Conservation (phyloP, 768 basidiomycete species). For the Imleria badia region DNA sequence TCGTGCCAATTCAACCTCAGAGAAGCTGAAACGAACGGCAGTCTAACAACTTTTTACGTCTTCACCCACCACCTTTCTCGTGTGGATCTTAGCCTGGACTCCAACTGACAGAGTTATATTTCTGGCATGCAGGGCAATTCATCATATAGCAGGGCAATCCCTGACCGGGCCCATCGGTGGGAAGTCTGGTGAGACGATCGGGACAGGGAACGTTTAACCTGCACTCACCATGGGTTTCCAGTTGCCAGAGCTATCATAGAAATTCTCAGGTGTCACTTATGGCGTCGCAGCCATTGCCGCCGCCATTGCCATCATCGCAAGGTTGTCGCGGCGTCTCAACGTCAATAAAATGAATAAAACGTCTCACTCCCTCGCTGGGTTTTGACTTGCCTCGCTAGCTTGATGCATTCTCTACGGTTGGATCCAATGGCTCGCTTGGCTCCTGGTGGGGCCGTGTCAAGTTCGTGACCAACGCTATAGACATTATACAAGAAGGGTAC, state of each 20-base stretch:
- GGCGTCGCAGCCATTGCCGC: background rate
- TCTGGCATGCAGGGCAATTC: too few species aligned
- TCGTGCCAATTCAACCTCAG: too few species aligned
- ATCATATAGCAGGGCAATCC: too few species aligned
- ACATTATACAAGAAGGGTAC: conserved; percentile 34
- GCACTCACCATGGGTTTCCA: background rate
- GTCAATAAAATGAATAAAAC: background rate
- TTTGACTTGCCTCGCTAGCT: conserved; percentile 11
- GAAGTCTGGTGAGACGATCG: too few species aligned
- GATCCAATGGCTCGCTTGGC: conserved; percentile 19
- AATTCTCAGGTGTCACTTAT: background rate
- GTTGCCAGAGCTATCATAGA: background rate
- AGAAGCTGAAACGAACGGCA: too few species aligned
- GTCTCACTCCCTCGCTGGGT: too few species aligned
- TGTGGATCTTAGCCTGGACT: too few species aligned
- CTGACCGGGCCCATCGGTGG: too few species aligned
- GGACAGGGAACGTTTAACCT: too few species aligned
- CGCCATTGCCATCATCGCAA: background rate
- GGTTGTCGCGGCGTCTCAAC: background rate
- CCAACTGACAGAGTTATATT: too few species aligned
- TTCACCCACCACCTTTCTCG: too few species aligned
- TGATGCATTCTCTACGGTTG: conserved; percentile 30
- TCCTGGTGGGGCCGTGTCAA: conserved; percentile 22
- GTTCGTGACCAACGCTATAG: conserved; percentile 10
- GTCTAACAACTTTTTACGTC: too few species aligned